Conservation (phyloP, 140 eudicot genomes). For the Stevia rebaudiana region DNA sequence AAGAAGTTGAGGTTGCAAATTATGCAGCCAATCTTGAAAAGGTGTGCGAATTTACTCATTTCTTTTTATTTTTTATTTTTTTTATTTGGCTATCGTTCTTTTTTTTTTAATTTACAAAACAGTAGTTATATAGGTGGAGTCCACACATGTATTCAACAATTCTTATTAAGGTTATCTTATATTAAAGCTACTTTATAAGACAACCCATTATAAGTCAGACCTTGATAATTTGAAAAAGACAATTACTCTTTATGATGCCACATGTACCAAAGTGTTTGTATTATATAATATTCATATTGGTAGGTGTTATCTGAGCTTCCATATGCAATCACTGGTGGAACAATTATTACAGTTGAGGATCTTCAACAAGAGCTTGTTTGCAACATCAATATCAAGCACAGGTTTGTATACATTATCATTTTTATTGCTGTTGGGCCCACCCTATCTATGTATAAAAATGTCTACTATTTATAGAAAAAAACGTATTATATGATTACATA, state of each 20-base stretch:
- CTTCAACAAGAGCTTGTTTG: slow-evolving; percentile 87
- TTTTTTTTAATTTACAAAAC: background rate
- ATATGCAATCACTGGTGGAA: slow-evolving; percentile 70
- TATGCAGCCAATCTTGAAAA: slow-evolving; percentile 87
- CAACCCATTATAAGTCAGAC: background rate
- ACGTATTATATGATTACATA: background rate
- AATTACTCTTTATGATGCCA: background rate
- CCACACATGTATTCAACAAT: background rate
- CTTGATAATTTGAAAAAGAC: background rate
- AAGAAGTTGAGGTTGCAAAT: slow-evolving; percentile 62
- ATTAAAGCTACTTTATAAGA: background rate
- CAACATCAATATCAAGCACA: slow-evolving; percentile 82
- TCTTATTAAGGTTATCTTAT: background rate
- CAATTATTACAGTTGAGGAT: slow-evolving; percentile 78
- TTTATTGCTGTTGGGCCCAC: background rate
- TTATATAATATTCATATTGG: background rate
- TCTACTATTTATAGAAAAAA: background rate
- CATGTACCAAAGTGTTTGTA: background rate
- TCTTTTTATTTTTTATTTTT: no score
- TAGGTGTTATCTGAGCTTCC: slow-evolving; percentile 90
- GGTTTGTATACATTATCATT: slow-evolving; percentile 39
- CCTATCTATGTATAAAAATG: background rate
- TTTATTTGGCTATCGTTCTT: background rate
- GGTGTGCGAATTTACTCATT: slow-evolving; percentile 28
- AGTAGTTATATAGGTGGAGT: background rate